Evolutionary conservation across 2,329 filamentous ascomycete species (phyloP), one percentile per base, ranked within the genome.

Genomic region (Chrysoporthe cubensis): DNA sequence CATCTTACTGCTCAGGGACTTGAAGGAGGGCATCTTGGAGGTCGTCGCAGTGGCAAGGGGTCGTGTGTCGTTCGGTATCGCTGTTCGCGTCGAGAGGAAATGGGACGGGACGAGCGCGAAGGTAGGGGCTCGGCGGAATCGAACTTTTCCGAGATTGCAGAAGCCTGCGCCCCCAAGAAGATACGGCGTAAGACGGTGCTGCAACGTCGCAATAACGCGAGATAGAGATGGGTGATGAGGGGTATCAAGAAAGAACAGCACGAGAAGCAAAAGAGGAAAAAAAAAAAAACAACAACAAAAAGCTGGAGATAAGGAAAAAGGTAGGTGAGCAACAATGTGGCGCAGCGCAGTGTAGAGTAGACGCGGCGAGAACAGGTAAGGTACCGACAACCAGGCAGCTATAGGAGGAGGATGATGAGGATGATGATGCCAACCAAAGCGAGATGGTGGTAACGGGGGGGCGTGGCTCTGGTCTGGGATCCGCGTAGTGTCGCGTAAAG

Each of bases 1-100:
- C 82, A 87, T 80, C 80, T 83, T 86, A 76, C 82, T 84, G 76
- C 81, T 84, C 69, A 87, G 81, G 48, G 82, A 80, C 78, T 85
- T 87, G 81, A 83, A 82, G 71, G 77, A 68, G 61, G 66, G 68
- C 69, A 69, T 70, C 57, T 16, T 69, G 64, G 32, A 21, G n/a
- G 40, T 18, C 9, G 9, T 37, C 44, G n/a, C 40, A 3, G 34
- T 60, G 48, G 43, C 21, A 5, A 5, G 50, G 26, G 57, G 21
- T 26, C 8, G 21, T 32, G 18, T 14, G 9, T 43, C 37, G 48
- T 11, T 63, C 16, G 3, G 60, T 62, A 16, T 37, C n/a, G n/a
- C 34, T 21, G n/a, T 54, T 42, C 48, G 61, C 21, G 21, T 42
- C 56, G 21, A 34, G n/a, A 13, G 56, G 34, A 7, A 21, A 14